Percentiles rank a stretch among this genome's conserved stretches.
Conservation (phyloP, 345 rosid species). For the Eucalyptus sideroxylon region DNA sequence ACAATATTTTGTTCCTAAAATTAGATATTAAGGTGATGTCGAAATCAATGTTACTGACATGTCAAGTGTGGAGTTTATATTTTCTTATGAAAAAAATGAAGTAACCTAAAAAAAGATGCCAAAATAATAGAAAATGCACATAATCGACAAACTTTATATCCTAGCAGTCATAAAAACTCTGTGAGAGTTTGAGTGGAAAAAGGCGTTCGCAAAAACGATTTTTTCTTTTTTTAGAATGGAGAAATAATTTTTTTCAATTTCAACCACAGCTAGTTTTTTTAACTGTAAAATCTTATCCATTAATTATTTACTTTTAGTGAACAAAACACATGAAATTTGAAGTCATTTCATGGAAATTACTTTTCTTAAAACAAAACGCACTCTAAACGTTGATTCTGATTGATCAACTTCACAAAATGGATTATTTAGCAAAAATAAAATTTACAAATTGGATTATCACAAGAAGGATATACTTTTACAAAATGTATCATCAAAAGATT, state of each 20-base stretch:
- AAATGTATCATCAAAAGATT: not conserved
- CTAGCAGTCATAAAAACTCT: not conserved
- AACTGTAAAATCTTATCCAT: not conserved
- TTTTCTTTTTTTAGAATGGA: not conserved
- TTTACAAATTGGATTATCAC: not conserved
- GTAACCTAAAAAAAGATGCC: not conserved
- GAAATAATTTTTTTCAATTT: not conserved
- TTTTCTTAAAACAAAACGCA: not conserved
- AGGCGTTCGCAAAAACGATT: rapidly evolving
- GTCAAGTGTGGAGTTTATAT: not conserved
- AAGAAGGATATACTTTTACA: not conserved
- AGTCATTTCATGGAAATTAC: not conserved
- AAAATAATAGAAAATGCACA: not conserved
- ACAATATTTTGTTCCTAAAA: not conserved
- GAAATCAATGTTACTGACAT: not conserved
- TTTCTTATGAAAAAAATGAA: not conserved
- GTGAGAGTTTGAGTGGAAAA: not conserved
- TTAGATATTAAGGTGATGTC: not conserved
- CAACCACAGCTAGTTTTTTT: rapidly evolving
- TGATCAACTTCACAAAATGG: not conserved
- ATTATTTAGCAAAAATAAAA: not conserved
- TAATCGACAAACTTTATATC: not conserved
- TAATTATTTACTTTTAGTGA: not conserved
- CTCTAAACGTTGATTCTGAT: not conserved
- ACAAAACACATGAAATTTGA: not conserved